Conservation (phyloP, 805 yeast species). For the Spathaspora arborariae region DNA sequence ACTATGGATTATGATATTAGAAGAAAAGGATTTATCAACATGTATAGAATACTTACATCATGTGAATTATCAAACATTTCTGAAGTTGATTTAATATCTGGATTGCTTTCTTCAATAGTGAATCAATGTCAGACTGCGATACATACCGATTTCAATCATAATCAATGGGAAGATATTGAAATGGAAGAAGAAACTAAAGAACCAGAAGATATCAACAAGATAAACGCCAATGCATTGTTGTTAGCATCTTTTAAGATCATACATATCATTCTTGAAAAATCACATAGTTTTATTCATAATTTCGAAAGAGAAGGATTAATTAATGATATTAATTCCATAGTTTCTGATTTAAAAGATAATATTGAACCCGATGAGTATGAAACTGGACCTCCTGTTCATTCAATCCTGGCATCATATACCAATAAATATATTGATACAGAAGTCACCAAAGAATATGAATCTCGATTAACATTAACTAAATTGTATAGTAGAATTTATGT, state of each 20-base stretch:
- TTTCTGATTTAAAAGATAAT: conserved; percentile 18
- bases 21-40: conserved; percentile 48
- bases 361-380: conserved; percentile 13
- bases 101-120: conserved; percentile 55
- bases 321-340: conserved; percentile 41
- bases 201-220: conserved; percentile 13
- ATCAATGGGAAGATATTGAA: conserved; percentile 5
- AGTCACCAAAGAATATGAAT: conserved; percentile 25
- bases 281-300: conserved; percentile 41
- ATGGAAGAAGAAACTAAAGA: background rate
- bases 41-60: conserved; percentile 49
- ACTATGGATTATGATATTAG: conserved; percentile 67
- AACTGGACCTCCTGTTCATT: conserved; percentile 3
- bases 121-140: conserved; percentile 33
- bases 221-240: conserved; percentile 39
- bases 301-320: conserved; percentile 75
- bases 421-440: conserved; percentile 29
- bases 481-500: conserved; percentile 14
- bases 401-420: conserved; percentile 9
- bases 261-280: conserved; percentile 38
- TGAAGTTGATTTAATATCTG: conserved; percentile 37
- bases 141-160: conserved; percentile 7
- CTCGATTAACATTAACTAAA: conserved; percentile 11
- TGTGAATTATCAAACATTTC: conserved; percentile 21
- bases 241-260: conserved; percentile 51